Evolutionary conservation across 2,329 filamentous ascomycete species (phyloP).

Genomic region (Sclerotinia subarctica): DNA sequence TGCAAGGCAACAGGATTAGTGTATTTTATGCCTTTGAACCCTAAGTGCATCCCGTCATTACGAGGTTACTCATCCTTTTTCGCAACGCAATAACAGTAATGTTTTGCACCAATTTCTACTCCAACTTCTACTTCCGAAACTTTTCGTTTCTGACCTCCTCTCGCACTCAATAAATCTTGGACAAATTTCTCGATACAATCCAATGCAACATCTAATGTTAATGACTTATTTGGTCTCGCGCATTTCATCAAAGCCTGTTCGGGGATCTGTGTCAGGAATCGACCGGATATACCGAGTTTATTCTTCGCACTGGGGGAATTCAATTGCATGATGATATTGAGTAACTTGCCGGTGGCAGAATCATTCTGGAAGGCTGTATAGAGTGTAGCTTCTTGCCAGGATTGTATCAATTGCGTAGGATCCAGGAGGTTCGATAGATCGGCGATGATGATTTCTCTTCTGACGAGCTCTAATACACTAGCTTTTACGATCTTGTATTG

Average conservation of each 20-base stretch:
- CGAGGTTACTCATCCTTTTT: background rate
- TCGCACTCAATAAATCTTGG: background rate
- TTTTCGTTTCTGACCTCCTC: slow-evolving; percentile 2
- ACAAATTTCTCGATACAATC: background rate
- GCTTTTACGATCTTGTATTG: slow-evolving; percentile 36
- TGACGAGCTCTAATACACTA: slow-evolving; percentile 30
- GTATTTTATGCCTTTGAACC: background rate
- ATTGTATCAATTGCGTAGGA: slow-evolving; percentile 26
- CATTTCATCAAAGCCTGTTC: slow-evolving; percentile 32
- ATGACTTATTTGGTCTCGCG: background rate
- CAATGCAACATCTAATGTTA: background rate
- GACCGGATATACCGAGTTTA: slow-evolving; percentile 22
- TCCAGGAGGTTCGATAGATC: background rate
- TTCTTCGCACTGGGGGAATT: slow-evolving; percentile 16
- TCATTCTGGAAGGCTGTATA: background rate
- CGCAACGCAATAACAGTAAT: background rate
- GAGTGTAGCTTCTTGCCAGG: slow-evolving; percentile 29
- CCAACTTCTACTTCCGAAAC: background rate
- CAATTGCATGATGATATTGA: slow-evolving; percentile 27
- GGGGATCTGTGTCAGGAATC: slow-evolving; percentile 33
- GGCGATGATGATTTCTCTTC: slow-evolving; percentile 23
- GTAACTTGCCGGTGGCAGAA: slow-evolving; percentile 21
- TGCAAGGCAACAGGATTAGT: background rate
- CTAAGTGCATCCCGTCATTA: background rate
- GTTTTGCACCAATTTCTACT: background rate